A percentile compares a stretch with the other conserved stretches of the same genome.
phyloP scores from a whole-genome alignment of 805 yeast species.

The Candida michaelii region DNA sequence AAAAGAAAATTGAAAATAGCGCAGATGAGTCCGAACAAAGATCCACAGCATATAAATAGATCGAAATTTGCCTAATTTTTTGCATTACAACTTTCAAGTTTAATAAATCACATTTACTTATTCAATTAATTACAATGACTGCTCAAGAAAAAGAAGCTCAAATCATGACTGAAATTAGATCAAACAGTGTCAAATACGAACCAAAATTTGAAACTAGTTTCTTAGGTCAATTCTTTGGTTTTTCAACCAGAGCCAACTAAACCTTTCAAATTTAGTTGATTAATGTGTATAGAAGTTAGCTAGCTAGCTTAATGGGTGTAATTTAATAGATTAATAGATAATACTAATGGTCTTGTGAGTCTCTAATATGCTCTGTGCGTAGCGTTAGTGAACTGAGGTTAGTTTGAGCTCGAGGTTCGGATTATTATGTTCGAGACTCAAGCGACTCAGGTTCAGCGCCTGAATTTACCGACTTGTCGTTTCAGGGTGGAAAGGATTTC shows the following conservation, averaged over 20 bases:
- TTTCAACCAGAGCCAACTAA: constrained; percentile 22
- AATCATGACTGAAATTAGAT: constrained; percentile 46
- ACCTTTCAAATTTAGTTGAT: background rate
- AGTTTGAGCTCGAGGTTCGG: too few species aligned
- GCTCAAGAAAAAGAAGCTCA: constrained; percentile 47
- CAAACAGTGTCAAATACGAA: constrained; percentile 32
- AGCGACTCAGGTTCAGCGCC: too few species aligned
- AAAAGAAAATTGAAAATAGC: constrained; percentile 2
- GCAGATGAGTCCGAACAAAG: constrained; percentile 4
- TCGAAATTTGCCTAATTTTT: background rate
- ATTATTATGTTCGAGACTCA: too few species aligned
- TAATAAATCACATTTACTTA: background rate
- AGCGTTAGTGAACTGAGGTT: too few species aligned
- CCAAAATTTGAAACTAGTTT: constrained; percentile 41
- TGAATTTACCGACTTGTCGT: too few species aligned
- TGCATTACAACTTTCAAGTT: background rate
- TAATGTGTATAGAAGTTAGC: background rate
- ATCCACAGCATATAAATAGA: constrained; percentile 3
- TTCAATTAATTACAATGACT: constrained; percentile 20
- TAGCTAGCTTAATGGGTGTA: constrained; percentile 1
- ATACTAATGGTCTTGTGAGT: too few species aligned
- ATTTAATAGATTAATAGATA: constrained; percentile 3
- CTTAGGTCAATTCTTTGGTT: constrained; percentile 43
- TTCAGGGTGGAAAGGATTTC: too few species aligned
- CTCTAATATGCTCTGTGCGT: too few species aligned